Conservation (phyloP, 129 eudicot genomes). For the Pulicaria dysenterica region DNA sequence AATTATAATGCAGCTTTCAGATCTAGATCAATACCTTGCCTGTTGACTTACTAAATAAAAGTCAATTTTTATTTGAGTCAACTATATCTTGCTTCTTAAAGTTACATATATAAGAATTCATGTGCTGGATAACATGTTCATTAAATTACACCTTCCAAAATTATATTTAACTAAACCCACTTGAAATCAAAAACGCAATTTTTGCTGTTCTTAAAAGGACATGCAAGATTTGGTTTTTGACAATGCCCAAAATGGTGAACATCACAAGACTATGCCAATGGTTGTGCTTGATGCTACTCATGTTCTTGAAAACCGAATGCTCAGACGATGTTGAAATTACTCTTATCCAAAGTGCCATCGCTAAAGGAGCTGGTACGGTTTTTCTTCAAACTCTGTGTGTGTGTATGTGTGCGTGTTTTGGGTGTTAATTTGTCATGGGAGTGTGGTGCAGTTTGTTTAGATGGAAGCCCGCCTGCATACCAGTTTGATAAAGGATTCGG, state of each 20-base stretch:
- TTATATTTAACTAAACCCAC: conserved; percentile 18
- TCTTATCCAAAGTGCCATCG: conserved; percentile 39
- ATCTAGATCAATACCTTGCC: conserved; percentile 2
- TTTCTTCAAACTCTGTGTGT: conserved; percentile 12
- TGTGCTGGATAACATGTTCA: conserved; percentile 34
- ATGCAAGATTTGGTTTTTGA: conserved; percentile 21
- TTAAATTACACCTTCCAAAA: background rate
- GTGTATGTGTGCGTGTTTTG: background rate
- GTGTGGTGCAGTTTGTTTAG: conserved; percentile 55
- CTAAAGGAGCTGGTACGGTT: conserved; percentile 57
- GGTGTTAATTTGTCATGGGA: background rate
- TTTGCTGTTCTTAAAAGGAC: conserved; percentile 27
- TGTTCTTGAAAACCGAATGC: conserved; percentile 33
- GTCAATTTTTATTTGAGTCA: conserved; percentile 16
- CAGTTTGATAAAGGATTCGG: conserved; percentile 50
- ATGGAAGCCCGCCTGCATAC: conserved; percentile 69
- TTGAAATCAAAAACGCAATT: conserved; percentile 20
- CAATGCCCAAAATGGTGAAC: conserved; percentile 26
- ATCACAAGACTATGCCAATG: conserved; percentile 29
- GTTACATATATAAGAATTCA: background rate
- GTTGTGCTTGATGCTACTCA: conserved; percentile 30
- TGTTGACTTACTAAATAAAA: conserved; percentile 14
- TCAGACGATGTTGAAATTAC: conserved; percentile 42
- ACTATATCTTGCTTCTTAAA: conserved; percentile 15
- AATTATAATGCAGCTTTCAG: background rate